Percentiles rank a stretch among this genome's conserved stretches.
Evolutionary conservation across 768 basidiomycete species (phyloP).

Genomic region (Collybiopsis confluens): DNA sequence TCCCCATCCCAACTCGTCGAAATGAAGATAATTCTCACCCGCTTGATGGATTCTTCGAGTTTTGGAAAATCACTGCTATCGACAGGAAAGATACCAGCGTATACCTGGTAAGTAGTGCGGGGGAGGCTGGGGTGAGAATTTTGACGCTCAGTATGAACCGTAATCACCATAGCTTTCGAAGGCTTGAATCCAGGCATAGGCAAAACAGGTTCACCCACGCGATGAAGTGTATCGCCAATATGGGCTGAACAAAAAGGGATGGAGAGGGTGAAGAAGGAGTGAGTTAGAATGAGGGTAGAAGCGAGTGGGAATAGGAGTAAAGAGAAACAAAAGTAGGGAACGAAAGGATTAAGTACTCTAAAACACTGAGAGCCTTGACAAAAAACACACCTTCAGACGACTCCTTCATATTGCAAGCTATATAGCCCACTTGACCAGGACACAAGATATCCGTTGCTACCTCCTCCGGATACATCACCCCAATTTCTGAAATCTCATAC

Average conservation of each 20-base stretch:
- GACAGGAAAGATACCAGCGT: slow-evolving; percentile 90
- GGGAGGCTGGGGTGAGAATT: too few species aligned
- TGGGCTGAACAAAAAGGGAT: too few species aligned
- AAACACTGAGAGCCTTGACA: too few species aligned
- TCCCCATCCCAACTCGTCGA: too few species aligned
- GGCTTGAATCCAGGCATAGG: slow-evolving; percentile 90
- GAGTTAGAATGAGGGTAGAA: too few species aligned
- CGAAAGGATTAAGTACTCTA: too few species aligned
- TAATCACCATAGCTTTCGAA: slow-evolving; percentile 79
- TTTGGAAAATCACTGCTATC: slow-evolving; percentile 89
- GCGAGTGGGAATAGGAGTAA: too few species aligned
- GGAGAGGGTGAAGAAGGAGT: too few species aligned
- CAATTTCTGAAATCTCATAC: slow-evolving; percentile 87
- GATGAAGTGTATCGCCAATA: slow-evolving; percentile 91
- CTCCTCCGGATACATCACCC: slow-evolving; percentile 88
- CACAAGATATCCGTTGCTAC: slow-evolving; percentile 61
- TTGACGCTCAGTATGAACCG: too few species aligned
- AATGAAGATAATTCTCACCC: slow-evolving; percentile 44
- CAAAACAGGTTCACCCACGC: slow-evolving; percentile 65
- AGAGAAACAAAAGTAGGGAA: too few species aligned
- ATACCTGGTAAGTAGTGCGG: too few species aligned
- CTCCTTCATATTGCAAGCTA: slow-evolving; percentile 98
- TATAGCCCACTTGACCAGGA: slow-evolving; percentile 82
- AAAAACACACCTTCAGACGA: slow-evolving; percentile 83
- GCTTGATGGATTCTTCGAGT: slow-evolving; percentile 91